A percentile compares a stretch with the other conserved stretches of the same genome.
These are phyloP conservation scores for Lactifluus volemus DNA, from an alignment of 768 basidiomycete genomes.

Conservation along the genomic window DNA sequence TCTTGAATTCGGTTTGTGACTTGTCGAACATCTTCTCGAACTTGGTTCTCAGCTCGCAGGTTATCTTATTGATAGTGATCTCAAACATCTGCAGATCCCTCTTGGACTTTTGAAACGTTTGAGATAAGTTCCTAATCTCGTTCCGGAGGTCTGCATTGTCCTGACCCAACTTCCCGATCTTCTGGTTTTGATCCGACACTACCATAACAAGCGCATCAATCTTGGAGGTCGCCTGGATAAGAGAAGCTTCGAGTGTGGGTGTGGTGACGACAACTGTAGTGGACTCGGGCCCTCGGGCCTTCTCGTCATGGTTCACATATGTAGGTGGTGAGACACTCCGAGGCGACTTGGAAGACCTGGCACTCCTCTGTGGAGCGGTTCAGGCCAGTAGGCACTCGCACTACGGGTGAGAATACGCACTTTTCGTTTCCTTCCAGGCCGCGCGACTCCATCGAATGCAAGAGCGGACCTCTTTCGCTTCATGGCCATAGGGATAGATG, in stretches of 20 bases:
- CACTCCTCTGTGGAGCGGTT: not conserved
- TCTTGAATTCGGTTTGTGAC: slow-evolving; percentile 1
- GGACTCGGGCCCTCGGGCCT: not conserved
- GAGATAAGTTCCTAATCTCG: not conserved
- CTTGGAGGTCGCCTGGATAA: not conserved
- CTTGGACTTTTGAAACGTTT: not conserved
- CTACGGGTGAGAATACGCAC: not conserved
- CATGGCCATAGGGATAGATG: not conserved
- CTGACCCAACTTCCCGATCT: not conserved
- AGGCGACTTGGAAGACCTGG: not conserved
- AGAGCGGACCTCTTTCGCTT: slow-evolving; percentile 7
- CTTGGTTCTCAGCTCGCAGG: not conserved
- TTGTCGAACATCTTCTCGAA: slow-evolving; percentile 4
- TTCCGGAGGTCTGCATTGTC: not conserved
- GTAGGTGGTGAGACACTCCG: not conserved
- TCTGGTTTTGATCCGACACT: slow-evolving; percentile 3
- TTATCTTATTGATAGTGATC: not conserved
- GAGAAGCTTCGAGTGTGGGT: not conserved
- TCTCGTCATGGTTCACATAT: not conserved
- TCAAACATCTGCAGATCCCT: slow-evolving; percentile 12
- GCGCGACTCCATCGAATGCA: slow-evolving; percentile 4
- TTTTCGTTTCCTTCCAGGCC: slow-evolving; percentile 11
- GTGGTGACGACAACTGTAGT: not conserved
- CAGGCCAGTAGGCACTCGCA: not conserved
- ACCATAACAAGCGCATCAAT: not conserved